Conservation (phyloP, 2,329 filamentous ascomycete species). For the Aspergillus cejpii region DNA sequence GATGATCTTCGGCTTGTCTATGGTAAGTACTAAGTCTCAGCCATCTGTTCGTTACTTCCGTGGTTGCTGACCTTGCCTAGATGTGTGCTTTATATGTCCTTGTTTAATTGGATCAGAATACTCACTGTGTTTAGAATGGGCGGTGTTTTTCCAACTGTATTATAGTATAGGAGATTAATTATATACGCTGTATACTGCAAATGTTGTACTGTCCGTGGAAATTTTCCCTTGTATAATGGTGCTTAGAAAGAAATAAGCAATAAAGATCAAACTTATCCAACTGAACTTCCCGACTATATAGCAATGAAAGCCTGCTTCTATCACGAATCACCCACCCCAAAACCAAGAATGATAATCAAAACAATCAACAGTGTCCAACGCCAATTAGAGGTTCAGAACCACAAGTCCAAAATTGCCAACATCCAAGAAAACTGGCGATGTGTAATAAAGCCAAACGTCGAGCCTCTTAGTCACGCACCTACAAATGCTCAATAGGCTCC, state of each 20-base stretch:
- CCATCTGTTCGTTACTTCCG: constrained; percentile 8
- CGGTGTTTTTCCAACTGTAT: no score
- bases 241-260: no score
- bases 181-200: no score
- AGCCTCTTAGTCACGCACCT: constrained; percentile 6
- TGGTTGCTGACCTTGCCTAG: constrained; percentile 26
- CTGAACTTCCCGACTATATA: no score
- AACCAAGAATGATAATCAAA: neutral
- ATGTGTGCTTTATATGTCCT: constrained; percentile 58
- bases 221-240: no score
- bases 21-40: constrained; percentile 61
- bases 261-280: no score
- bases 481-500: constrained; percentile 71
- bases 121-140: constrained; percentile 8
- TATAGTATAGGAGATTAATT: neutral
- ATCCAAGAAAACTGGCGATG: neutral
- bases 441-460: neutral
- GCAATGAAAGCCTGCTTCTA: no score
- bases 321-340: no score
- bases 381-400: no score
- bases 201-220: no score
- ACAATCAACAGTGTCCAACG: neutral
- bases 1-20: constrained; percentile 77
- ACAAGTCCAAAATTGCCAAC: no score
- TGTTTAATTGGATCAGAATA: constrained; percentile 33